A percentile compares a stretch with the other conserved stretches of the same genome.
phyloP scores from a whole-genome alignment of 1,139 yeast species.

The Nakaseomyces kungkrabaensis region DNA sequence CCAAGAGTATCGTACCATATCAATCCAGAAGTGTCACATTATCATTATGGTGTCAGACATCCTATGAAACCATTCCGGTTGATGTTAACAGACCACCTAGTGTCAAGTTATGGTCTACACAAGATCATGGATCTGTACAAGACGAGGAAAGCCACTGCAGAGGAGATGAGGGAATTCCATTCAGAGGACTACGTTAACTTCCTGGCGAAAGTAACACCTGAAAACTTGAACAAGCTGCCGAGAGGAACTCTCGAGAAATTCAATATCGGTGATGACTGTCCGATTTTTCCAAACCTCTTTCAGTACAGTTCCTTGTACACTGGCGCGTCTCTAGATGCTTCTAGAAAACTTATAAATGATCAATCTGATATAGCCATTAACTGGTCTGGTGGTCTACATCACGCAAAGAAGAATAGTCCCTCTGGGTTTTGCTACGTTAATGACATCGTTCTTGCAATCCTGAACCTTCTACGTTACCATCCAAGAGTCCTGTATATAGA shows the following conservation, averaged over 20 bases:
- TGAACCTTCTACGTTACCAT: slow-evolving; percentile 81
- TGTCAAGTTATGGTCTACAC: slow-evolving; percentile 73
- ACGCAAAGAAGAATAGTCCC: slow-evolving; percentile 90
- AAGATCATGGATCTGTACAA: slow-evolving; percentile 83
- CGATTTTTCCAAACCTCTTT: slow-evolving; percentile 90
- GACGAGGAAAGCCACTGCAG: slow-evolving; percentile 72
- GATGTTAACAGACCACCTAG: slow-evolving; percentile 88
- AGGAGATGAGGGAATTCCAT: slow-evolving; percentile 73
- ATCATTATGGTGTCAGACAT: slow-evolving; percentile 85
- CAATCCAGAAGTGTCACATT: slow-evolving; percentile 71
- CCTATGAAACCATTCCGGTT: slow-evolving; percentile 98
- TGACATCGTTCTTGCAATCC: slow-evolving; percentile 83
- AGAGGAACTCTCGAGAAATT: slow-evolving; percentile 55
- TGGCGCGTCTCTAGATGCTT: slow-evolving; percentile 90
- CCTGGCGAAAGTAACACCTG: slow-evolving; percentile 73
- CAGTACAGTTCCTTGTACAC: slow-evolving; percentile 81
- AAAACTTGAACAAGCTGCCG: slow-evolving; percentile 50
- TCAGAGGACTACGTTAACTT: slow-evolving; percentile 82
- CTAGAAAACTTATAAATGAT: slow-evolving; percentile 70
- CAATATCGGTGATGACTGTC: slow-evolving; percentile 96
- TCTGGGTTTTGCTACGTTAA: slow-evolving; percentile 77
- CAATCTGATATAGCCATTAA: slow-evolving; percentile 93
- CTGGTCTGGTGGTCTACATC: slow-evolving; percentile 97
- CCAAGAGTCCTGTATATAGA: slow-evolving; percentile 94
- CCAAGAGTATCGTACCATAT: slow-evolving; percentile 77